Base-by-base conservation (phyloP, 768 basidiomycete genomes). In the Hygrophorus pudorinus region DNA sequence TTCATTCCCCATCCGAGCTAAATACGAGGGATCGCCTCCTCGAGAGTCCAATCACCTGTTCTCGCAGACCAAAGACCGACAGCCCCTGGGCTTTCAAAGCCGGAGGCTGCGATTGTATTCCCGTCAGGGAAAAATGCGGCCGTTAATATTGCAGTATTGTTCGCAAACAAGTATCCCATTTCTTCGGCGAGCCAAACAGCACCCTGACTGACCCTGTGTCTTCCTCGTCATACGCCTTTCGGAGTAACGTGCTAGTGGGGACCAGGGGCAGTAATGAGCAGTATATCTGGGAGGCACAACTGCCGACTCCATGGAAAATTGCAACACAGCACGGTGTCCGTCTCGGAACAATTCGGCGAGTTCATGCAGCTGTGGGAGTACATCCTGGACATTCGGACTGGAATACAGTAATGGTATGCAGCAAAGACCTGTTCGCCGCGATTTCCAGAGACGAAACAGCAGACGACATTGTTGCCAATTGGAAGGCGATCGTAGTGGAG, bases 401-500 rank as follows among this genome's bases (percentile, higher is more conserved):
- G 4, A 38, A 38, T 17, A 21, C 3, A 17, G 3, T 2, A 10
- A 20, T 4, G 14, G 16, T 21, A 38, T 14, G 16, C 37, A 38
- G 5, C 37, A 20, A 38, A 20, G 16, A 6, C 37, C 37, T 17
- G 2, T 16, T 38, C 5, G 12, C 11, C 37, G 18, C 37, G 16
- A 17, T 11, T 3, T 38, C 37, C 4, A 38, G 37, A 38, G 37
- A n/a, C 4, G 37, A 38, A 38, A 38, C 18, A 12, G 37, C 37
- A 14, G 37, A 2, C 37, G 37, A 13, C 9, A n/a, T 18, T n/a
- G 18, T 21, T 6, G 56, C 57, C 9, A 63, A 53, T n/a, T 48
- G 47, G 40, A 54, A 48, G 2, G 55, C 51, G 17, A 62, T 42
- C 0, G 59, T 55, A 9, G 56, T 53, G 44, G 60, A 56, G 10